Conservation (phyloP, 352 stramenopile species). For the Pythium volutum region DNA sequence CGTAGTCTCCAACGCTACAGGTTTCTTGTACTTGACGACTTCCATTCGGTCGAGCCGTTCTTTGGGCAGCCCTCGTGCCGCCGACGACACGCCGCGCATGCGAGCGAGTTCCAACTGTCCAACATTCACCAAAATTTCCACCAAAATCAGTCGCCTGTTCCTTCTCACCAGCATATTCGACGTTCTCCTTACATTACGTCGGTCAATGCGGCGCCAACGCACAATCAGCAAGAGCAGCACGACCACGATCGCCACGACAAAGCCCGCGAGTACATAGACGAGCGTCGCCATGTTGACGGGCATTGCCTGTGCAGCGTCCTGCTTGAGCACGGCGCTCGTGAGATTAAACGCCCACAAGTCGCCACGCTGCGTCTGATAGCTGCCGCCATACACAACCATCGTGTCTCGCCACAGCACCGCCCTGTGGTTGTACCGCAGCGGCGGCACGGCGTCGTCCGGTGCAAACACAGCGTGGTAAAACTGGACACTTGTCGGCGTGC, state of each 20-base stretch:
- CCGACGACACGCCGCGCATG: conserved; percentile 31
- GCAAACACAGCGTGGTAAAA: conserved; percentile 27
- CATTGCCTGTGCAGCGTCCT: conserved; percentile 25
- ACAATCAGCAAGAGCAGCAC: conserved; percentile 58
- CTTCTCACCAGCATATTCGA: not conserved
- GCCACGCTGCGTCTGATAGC: conserved; percentile 61
- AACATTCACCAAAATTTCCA: not conserved
- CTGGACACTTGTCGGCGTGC: conserved; percentile 14
- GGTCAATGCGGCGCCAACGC: conserved; percentile 59
- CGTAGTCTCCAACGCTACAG: conserved; percentile 1
- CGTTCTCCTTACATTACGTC: conserved; percentile 60
- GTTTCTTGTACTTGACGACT: conserved; percentile 62
- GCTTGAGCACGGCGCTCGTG: conserved; percentile 30
- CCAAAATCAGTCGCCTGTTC: not conserved
- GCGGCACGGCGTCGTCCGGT: conserved; percentile 26
- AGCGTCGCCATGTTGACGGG: conserved; percentile 62
- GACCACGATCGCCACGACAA: conserved; percentile 61
- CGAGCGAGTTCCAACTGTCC: conserved; percentile 49
- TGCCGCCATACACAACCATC: conserved; percentile 70
- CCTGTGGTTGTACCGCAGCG: conserved; percentile 66
- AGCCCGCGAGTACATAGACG: conserved; percentile 65
- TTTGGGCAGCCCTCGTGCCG: conserved; percentile 53
- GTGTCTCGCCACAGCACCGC: conserved; percentile 45
- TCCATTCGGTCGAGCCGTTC: conserved; percentile 59
- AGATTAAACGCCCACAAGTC: conserved; percentile 77